Evolutionary conservation across 441 rosid species (phyloP).

Genomic region (Gossypium schwendimanii): DNA sequence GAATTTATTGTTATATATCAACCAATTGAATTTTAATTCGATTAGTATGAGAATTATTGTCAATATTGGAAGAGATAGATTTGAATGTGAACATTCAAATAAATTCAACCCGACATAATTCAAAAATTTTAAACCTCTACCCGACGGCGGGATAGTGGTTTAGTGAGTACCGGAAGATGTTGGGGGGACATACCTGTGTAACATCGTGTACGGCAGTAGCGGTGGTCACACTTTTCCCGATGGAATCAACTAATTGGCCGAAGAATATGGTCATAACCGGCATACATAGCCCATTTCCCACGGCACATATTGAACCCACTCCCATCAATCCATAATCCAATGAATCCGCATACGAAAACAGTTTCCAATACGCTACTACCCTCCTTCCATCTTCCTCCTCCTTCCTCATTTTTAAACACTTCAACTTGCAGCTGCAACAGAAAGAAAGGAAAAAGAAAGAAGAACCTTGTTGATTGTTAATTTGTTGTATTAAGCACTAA

Average conservation of each 20-base stretch:
- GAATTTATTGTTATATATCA: background rate
- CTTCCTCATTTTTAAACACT: background rate
- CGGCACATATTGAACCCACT: conserved; percentile 32
- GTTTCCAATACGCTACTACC: conserved; percentile 28
- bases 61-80: accelerated
- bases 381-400: conserved; percentile 13
- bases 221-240: conserved; percentile 18
- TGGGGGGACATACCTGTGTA: conserved; percentile 23
- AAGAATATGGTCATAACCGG: conserved; percentile 38
- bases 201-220: conserved; percentile 21
- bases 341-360: conserved; percentile 43
- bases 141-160: background rate
- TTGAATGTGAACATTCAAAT: accelerated
- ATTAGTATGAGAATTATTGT: background rate
- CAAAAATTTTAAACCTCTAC: background rate
- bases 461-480: too few species aligned
- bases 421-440: background rate
- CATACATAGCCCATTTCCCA: conserved; percentile 33
- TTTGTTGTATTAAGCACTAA: too few species aligned
- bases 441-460: background rate
- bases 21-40: accelerated
- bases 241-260: conserved; percentile 30
- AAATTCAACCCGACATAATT: background rate
- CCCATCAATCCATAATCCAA: conserved; percentile 32
- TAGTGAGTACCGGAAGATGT: background rate